Base-by-base conservation (phyloP, 257 asterid genomes). In the Knoxia roxburghii region DNA sequence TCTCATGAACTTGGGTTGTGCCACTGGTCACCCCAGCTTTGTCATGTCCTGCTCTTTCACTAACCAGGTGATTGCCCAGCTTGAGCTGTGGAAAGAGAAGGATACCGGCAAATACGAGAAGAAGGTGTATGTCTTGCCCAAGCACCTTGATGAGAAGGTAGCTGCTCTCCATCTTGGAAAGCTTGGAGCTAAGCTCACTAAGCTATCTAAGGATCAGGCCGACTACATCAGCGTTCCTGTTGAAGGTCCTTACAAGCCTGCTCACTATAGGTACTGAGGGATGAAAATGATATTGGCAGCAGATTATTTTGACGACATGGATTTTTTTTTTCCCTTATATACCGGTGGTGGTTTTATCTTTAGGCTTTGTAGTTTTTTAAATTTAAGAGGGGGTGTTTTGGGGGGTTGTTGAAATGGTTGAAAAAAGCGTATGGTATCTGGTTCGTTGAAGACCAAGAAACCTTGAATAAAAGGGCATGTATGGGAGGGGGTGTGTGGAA, bases 241-340 rank as follows among this genome's bases (percentile, higher is more conserved):
- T 29, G 90, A 82, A 54, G 90, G 90, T 67, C 90, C 90, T 48
- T 84, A 84, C 85, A 84, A 84, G 87, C 90, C 86, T 59, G 50
- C 78, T 72, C 79, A 76, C 60, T 84, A 84, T 68, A 83, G 89
- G 86, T 83, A 83, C 79, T 83, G 64, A 78, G 75, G 7, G 29
- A 67, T 67, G 63, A 51, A 33, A 21, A 10, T 20, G 7, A 23
- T 9, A 0, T 2, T n/a, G 18, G 48, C 54, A 39, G 21, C 30
- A 30, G 43, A 13, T 12, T 35, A 9, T 67, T 39, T 24, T 61
- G 49, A 35, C 54, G 33, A 55, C 50, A 52, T 65, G 67, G 50
- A 48, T 62, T 64, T 59, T 12, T 62, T 13, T 59, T 51, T 4
- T 43, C n/a, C n/a, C n/a, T n/a, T n/a, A n/a, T n/a, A n/a, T n/a